A percentile compares a stretch with the other conserved stretches of the same genome.
Conservation (phyloP, 1,284 basidiomycete species). For the Ceratobasidium sp. region DNA sequence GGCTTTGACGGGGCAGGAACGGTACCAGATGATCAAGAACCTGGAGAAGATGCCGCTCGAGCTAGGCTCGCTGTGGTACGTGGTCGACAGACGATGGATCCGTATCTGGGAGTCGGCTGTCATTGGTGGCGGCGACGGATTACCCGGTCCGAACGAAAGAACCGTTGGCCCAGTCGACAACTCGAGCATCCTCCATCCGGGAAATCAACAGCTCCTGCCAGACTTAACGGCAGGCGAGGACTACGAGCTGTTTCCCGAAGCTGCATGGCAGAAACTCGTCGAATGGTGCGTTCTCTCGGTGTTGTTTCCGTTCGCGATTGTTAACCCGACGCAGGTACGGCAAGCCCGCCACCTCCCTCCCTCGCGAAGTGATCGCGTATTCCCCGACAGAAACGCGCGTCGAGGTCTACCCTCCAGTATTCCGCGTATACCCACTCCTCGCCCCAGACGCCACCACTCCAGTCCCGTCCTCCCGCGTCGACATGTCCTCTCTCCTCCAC, state of each 20-base stretch:
- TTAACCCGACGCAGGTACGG: slow-evolving; percentile 74
- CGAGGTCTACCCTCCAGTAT: slow-evolving; percentile 82
- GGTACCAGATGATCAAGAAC: slow-evolving; percentile 65
- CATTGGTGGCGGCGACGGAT: slow-evolving; percentile 63
- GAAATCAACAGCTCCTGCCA: slow-evolving; percentile 51
- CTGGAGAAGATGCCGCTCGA: slow-evolving; percentile 67
- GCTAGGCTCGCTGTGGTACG: slow-evolving; percentile 82
- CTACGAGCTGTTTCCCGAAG: slow-evolving; percentile 82
- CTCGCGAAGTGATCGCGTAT: slow-evolving; percentile 75
- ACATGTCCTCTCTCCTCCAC: slow-evolving; percentile 53
- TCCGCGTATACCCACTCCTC: slow-evolving; percentile 65
- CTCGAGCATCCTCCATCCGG: slow-evolving; percentile 67
- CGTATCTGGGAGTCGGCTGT: slow-evolving; percentile 80
- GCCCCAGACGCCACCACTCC: slow-evolving; percentile 6
- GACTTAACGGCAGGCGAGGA: slow-evolving; percentile 67
- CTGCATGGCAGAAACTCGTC: slow-evolving; percentile 78
- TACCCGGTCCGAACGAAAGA: slow-evolving; percentile 25
- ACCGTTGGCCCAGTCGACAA: slow-evolving; percentile 84
- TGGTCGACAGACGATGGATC: slow-evolving; percentile 81
- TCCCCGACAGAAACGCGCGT: slow-evolving; percentile 71
- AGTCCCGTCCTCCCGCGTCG: slow-evolving; percentile 48
- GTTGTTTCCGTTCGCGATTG: slow-evolving; percentile 28
- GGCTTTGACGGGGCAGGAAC: slow-evolving; percentile 62
- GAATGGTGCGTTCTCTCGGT: slow-evolving; percentile 69
- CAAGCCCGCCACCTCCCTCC: slow-evolving; percentile 66